Evolutionary conservation across 2,329 filamentous ascomycete genomes (phyloP).

Genomic region (Ceratocystis variospora): DNA sequence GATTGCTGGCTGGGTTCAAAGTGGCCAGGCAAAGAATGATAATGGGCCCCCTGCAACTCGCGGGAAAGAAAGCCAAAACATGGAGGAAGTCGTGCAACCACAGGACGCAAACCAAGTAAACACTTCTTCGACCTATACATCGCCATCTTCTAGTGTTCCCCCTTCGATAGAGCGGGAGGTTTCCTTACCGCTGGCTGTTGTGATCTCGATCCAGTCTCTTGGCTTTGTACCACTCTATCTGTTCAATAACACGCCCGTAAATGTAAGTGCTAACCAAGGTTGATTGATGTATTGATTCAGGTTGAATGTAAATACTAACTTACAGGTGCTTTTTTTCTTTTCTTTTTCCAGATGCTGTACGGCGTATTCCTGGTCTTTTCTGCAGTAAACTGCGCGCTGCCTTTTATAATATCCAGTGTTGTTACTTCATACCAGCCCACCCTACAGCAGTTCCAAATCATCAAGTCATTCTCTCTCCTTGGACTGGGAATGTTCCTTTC

Average conservation of each 20-base stretch:
- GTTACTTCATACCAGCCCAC: constrained; percentile 42
- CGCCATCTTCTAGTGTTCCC: background rate
- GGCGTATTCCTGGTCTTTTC: constrained; percentile 46
- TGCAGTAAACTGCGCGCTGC: constrained; percentile 40
- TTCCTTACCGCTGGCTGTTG: constrained; percentile 58
- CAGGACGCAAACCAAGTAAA: background rate
- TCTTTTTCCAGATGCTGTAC: constrained; percentile 38
- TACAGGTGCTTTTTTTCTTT: background rate
- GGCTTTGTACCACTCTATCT: constrained; percentile 69
- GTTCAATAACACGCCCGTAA: constrained; percentile 61
- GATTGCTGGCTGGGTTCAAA: constrained; percentile 85
- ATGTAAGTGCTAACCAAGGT: constrained; percentile 36
- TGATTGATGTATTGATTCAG: background rate
- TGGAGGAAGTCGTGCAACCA: background rate
- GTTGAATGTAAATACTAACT: background rate
- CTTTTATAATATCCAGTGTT: constrained; percentile 41
- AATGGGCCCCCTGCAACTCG: background rate
- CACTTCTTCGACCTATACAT: background rate
- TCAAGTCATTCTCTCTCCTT: constrained; percentile 85
- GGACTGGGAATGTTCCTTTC: constrained; percentile 84
- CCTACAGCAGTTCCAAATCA: constrained; percentile 58
- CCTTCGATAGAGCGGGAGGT: constrained; percentile 47
- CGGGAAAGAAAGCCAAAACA: constrained; percentile 22
- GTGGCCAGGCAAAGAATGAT: constrained; percentile 39
- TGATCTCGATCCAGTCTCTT: constrained; percentile 59